Evolutionary conservation across 495 filamentous ascomycete genomes (phyloP), one percentile per base, ranked within the genome.

Genomic region (Cercophora samala): DNA sequence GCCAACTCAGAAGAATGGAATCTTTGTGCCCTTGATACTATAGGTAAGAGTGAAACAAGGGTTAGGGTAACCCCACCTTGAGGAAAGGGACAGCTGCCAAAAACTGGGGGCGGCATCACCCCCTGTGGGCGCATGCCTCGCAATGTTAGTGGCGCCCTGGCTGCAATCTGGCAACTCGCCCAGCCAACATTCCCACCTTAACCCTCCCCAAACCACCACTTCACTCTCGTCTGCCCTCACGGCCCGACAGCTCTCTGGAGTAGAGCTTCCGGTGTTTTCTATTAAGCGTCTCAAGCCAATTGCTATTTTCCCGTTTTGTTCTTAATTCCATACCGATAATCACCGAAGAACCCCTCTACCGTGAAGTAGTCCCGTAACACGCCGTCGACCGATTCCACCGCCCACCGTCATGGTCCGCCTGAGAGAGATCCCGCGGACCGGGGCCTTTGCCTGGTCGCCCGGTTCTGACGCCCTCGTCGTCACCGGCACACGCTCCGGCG

Each of bases 381-480:
- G 42, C 58, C 54, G 55, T 68, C 54, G 29, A 51, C 21, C 62
- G 19, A 42, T 53, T 19, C 55, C 56, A 64, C 62, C 25, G 26
- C 60, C 54, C 66, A 60, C 54, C 82, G 89, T 74, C 76, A 99
- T 99, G 95, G 93, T 96, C 73, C 89, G 91, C 78, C 83, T 97
- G 79, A 87, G 93, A 82, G 93, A 98, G 81, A 94, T 99, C 75
- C 90, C 93, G 74, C 86, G 95, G 80, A 98, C 95, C 66, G 94
- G 94, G 78, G 91, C 93, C 73, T 98, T 99, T 74, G 92, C 96
- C 67, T 99, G 95, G 94, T 95, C 93, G 67, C 90, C 93, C 17
- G 89, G 89, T 64, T 81, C 84, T 42, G 83, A 85, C 65, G 92
- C 93, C 69, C 84, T 96, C 71, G 83, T 99, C 64, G 94, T 93